These are phyloP conservation scores for Bryum argenteum DNA, from an alignment of 225 moss, liverwort and hornwort genomes.

Conservation along the genomic window DNA sequence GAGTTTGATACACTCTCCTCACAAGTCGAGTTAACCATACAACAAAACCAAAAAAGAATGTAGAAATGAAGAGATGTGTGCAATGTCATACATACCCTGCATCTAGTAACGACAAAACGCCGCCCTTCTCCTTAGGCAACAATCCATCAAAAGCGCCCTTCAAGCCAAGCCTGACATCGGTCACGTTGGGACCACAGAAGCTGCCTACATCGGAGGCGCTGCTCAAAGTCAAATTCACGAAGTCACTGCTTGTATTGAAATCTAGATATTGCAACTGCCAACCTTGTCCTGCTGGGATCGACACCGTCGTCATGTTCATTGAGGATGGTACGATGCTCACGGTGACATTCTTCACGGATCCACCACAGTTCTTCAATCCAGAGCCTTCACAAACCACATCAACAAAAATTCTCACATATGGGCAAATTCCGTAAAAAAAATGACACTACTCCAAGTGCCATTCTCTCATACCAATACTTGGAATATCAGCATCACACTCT, in stretches of 20 bases:
- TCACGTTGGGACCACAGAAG: constrained; percentile 27
- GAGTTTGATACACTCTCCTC: too few species aligned
- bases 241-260: not conserved
- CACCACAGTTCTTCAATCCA: constrained; percentile 7
- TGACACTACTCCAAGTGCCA: too few species aligned
- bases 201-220: constrained; percentile 24
- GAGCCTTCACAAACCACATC: not conserved
- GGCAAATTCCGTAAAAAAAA: too few species aligned
- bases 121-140: not conserved
- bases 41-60: too few species aligned
- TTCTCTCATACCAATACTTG: too few species aligned
- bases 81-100: not conserved
- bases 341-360: not conserved
- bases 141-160: constrained; percentile 11
- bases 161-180: constrained; percentile 27
- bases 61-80: too few species aligned
- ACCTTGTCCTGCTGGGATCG: constrained; percentile 1
- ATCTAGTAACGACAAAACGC: not conserved
- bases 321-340: constrained; percentile 29
- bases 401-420: too few species aligned
- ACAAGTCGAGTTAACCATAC: too few species aligned
- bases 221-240: constrained; percentile 20
- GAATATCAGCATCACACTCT: too few species aligned
- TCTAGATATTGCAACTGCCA: constrained; percentile 14
- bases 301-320: not conserved